Base-by-base conservation (phyloP, 1,139 yeast genomes). In the Pichia sp. region DNA sequence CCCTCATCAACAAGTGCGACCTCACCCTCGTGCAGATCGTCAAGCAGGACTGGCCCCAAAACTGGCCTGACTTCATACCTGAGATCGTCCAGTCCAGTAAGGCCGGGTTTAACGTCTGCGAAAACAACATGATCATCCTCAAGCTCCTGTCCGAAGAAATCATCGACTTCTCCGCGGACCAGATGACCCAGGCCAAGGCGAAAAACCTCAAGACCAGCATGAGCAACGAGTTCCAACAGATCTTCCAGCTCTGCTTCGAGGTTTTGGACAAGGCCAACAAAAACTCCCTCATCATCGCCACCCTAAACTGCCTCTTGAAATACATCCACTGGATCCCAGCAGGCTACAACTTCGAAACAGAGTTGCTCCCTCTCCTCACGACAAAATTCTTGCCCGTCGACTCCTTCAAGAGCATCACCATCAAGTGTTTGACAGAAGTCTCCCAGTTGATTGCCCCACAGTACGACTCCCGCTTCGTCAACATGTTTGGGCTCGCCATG, bases 41-140 rank as follows among this genome's bases (percentile, higher is more conserved):
- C 65, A 93, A 93, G 67, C 98, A 95, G 70, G 99, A 93, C 67
- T 93, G 99, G 99, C 99, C 99, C 41, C 90, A 85, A 61, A 87
- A 90, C 66, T 93, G 99, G 99, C 98, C 98, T 22, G 88, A 87
- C 62, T 93, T 95, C 64, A 86, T 93, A 50, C 96, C 98, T 13
- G 99, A 95, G 67, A 80, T 93, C 57, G 95, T 93, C 44, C 79
- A 79, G 58, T 85, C 96, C 59, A 85, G 96, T 49, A 81, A 89
- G 58, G 82, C 95, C 19, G 86, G 95, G 42, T 82, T 87, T 69
- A 91, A 90, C 63, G 96, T 93, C 47, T 95, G 99, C 73, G 99
- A 93, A 70, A 93, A 93, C 72, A 93, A 93, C 70, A 93, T 93
- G 98, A 83, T 85, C 58, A 91, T 95, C 56, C 77, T 93, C 67